Evolutionary conservation across 305 asterid genomes (phyloP).

Genomic region (Lippia alba): DNA sequence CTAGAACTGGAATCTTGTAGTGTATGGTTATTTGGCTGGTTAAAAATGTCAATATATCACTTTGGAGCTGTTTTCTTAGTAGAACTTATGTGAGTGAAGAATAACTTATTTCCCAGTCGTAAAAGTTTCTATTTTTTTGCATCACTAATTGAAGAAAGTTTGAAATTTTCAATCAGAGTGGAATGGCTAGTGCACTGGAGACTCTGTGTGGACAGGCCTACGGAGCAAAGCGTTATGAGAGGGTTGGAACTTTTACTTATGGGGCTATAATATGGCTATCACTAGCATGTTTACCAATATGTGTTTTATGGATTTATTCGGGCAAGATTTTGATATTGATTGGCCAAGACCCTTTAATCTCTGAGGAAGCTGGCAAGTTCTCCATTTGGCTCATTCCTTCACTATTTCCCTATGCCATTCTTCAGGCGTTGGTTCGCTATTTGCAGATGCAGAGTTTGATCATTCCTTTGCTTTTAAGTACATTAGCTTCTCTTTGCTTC

Average conservation of each 20-base stretch:
- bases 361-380: conserved; percentile 46
- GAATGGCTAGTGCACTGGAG: conserved; percentile 54
- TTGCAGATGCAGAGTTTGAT: conserved; percentile 52
- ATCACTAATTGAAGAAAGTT: neutral
- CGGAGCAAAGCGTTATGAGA: conserved; percentile 42
- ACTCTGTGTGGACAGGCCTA: conserved; percentile 60
- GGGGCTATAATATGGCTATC: conserved; percentile 48
- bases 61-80: too few species aligned
- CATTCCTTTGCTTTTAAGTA: conserved; percentile 44
- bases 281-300: conserved; percentile 44
- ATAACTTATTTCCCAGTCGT: neutral
- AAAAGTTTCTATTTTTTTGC: neutral
- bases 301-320: conserved; percentile 43
- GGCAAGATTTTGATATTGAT: conserved; percentile 39
- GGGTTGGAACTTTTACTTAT: conserved; percentile 43
- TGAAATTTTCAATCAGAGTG: conserved; percentile 31
- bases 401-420: conserved; percentile 45
- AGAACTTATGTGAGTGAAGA: neutral
- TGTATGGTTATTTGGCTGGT: too few species aligned
- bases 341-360: conserved; percentile 49
- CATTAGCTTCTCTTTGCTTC: conserved; percentile 34
- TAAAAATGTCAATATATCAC: too few species aligned
- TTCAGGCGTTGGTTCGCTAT: conserved; percentile 41
- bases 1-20: too few species aligned
- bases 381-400: conserved; percentile 43